phyloP scores from a whole-genome alignment of 2,329 filamentous ascomycete species.

The Monosporascus sp. region DNA sequence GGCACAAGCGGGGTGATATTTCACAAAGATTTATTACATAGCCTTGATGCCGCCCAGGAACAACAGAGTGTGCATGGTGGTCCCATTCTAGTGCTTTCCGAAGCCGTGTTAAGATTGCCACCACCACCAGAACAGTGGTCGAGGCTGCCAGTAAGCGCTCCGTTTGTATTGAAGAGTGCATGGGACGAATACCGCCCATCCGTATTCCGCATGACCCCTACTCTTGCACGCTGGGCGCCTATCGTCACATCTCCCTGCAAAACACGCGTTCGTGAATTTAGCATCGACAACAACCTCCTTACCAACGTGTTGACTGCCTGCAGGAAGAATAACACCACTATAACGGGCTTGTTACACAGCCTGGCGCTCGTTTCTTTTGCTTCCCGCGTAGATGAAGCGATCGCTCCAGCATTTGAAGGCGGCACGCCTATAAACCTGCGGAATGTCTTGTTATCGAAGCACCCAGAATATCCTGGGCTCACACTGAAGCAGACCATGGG shows the following conservation, averaged over 20 bases:
- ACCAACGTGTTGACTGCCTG: constrained; percentile 17
- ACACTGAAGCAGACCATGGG: constrained; percentile 8
- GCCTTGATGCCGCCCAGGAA: constrained; percentile 15
- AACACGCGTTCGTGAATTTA: constrained; percentile 17
- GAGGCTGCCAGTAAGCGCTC: too few species aligned
- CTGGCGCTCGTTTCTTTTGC: constrained; percentile 18
- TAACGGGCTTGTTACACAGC: constrained; percentile 24
- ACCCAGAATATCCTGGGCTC: neutral
- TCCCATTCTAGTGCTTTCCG: neutral
- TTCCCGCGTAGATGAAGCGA: constrained; percentile 1
- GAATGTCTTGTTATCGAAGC: constrained; percentile 9
- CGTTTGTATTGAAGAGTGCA: neutral
- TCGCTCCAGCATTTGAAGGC: constrained; percentile 2
- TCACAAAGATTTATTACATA: constrained; percentile 22
- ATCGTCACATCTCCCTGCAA: constrained; percentile 4
- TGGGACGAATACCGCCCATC: neutral
- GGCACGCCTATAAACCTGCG: constrained; percentile 19
- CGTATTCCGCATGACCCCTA: neutral
- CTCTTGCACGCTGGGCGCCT: neutral
- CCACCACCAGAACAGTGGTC: neutral
- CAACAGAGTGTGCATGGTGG: neutral
- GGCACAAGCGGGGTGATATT: constrained; percentile 27
- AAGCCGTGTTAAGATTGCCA: too few species aligned
- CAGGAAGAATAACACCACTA: constrained; percentile 21
- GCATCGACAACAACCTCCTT: constrained; percentile 9